Evolutionary conservation across 176 grass and related monocot species (phyloP).

Genomic region (Aegilops tauschii): DNA sequence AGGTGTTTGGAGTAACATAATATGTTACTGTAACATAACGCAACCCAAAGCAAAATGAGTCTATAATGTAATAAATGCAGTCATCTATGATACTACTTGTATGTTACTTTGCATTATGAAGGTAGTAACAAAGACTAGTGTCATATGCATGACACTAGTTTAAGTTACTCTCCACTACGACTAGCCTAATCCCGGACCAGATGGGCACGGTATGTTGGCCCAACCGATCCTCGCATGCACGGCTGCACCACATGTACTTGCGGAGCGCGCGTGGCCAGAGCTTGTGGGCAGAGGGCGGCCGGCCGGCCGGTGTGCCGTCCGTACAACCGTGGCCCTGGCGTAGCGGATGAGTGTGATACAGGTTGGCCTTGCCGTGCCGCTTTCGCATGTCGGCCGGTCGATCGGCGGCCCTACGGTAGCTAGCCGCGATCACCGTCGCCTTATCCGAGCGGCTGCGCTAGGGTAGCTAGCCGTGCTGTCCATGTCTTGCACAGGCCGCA

Average conservation of each 20-base stretch:
- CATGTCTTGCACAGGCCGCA: neutral
- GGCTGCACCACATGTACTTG: neutral
- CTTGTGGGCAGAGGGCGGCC: neutral
- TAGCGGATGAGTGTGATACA: conserved; percentile 15
- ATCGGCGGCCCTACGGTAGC: neutral
- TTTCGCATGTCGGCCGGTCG: conserved; percentile 18
- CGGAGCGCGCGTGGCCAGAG: neutral
- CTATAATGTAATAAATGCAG: no score
- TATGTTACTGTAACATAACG: no score
- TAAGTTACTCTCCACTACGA: no score
- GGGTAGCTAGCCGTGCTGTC: neutral
- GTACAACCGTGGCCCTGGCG: neutral
- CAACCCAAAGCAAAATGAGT: no score
- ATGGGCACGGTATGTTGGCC: neutral
- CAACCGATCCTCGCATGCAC: neutral
- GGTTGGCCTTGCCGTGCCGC: neutral
- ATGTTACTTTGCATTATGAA: no score
- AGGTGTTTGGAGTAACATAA: no score
- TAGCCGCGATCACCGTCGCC: neutral
- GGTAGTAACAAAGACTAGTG: no score
- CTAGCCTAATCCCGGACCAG: neutral
- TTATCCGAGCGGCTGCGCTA: neutral
- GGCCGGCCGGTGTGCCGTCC: neutral
- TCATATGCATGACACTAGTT: no score
- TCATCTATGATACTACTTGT: no score